Percentiles rank a stretch among this genome's conserved stretches.
phyloP scores from a whole-genome alignment of 805 yeast genomes.

The Candida krabiensis region DNA sequence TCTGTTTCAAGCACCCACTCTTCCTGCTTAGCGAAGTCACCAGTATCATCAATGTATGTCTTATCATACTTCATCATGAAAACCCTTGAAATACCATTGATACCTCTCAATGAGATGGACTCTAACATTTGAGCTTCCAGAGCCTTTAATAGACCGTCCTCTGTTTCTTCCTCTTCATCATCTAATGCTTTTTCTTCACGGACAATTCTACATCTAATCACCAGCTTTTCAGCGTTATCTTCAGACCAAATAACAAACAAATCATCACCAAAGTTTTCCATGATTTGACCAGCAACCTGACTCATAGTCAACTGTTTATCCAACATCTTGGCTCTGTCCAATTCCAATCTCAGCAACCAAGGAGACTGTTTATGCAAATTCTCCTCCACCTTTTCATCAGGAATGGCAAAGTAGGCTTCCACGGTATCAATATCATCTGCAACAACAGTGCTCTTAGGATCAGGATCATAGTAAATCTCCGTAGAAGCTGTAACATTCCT shows the following conservation, averaged over 20 bases:
- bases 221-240: conserved; percentile 95
- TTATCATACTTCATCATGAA: conserved; percentile 86
- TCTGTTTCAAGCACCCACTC: conserved; percentile 99
- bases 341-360: conserved; percentile 93
- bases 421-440: conserved; percentile 97
- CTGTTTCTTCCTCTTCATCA: conserved; percentile 93
- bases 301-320: conserved; percentile 98
- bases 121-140: conserved; percentile 96
- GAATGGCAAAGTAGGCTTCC: conserved; percentile 94
- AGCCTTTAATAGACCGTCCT: conserved; percentile 92
- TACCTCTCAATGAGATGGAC: conserved; percentile 92
- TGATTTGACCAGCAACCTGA: conserved; percentile 94
- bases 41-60: conserved; percentile 70
- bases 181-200: conserved; percentile 93
- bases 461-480: conserved; percentile 97
- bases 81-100: conserved; percentile 87
- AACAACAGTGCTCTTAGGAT: conserved; percentile 94
- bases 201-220: conserved; percentile 96
- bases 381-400: conserved; percentile 96
- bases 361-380: conserved; percentile 94
- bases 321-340: conserved; percentile 98
- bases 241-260: conserved; percentile 98
- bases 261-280: conserved; percentile 91
- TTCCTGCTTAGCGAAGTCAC: conserved; percentile 84
- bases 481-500: conserved; percentile 96